Conservation (phyloP, 148 eudicot species). For the Chenopodium suecicum region DNA sequence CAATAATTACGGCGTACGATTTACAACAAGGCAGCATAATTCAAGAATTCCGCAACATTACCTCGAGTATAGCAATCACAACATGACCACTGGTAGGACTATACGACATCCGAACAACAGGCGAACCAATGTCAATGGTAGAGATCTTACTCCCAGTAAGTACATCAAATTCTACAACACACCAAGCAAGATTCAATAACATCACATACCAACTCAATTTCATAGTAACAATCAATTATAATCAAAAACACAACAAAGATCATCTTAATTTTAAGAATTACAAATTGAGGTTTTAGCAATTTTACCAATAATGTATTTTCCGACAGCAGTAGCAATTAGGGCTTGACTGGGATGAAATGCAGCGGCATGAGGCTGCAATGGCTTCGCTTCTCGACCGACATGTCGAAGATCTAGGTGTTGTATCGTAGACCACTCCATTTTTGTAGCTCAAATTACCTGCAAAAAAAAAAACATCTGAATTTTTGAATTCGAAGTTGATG, state of each 20-base stretch:
- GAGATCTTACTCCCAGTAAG: slow-evolving; percentile 90
- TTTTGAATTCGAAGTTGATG: too few species aligned
- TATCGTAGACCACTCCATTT: slow-evolving; percentile 94
- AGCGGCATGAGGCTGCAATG: slow-evolving; percentile 91
- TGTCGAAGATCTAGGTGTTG: slow-evolving; percentile 97
- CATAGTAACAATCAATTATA: background rate
- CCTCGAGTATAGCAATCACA: slow-evolving; percentile 92
- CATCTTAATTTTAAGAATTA: too few species aligned
- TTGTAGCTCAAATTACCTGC: slow-evolving; percentile 11
- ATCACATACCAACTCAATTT: background rate
- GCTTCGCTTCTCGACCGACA: slow-evolving; percentile 80
- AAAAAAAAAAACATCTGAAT: background rate
- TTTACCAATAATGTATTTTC: slow-evolving; percentile 76
- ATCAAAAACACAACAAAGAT: too few species aligned
- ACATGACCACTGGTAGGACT: slow-evolving; percentile 83
- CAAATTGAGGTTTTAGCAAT: background rate
- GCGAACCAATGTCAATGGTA: slow-evolving; percentile 76
- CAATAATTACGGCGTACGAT: background rate
- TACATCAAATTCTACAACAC: slow-evolving; percentile 78
- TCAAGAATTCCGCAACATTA: slow-evolving; percentile 23
- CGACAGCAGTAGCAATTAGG: slow-evolving; percentile 67
- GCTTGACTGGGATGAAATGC: slow-evolving; percentile 92
- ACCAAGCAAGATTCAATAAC: background rate
- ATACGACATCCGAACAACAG: slow-evolving; percentile 87
- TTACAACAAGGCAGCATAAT: background rate